Evolutionary conservation across 768 basidiomycete genomes (phyloP).

Genomic region (Suillus variegatus): DNA sequence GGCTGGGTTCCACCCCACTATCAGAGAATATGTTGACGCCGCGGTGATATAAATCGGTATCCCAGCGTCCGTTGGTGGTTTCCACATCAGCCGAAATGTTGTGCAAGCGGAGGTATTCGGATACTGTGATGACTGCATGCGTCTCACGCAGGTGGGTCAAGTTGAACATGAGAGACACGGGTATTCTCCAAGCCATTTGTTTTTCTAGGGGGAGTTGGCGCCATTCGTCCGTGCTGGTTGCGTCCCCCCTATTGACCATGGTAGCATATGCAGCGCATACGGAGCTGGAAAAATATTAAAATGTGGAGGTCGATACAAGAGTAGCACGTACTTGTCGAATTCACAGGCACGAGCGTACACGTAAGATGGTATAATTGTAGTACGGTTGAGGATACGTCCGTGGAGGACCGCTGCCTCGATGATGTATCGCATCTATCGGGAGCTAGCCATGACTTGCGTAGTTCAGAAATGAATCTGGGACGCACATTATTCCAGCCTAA

Average conservation of each 20-base stretch:
- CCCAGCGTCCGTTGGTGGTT: conserved; percentile 39
- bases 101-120: conserved; percentile 46
- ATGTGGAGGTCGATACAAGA: neutral
- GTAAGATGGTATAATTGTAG: conserved; percentile 45
- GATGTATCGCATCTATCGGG: conserved; percentile 48
- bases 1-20: conserved; percentile 20
- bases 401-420: conserved; percentile 47
- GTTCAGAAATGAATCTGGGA: neutral
- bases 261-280: conserved; percentile 42
- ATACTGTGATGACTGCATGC: conserved; percentile 39
- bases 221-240: conserved; percentile 41
- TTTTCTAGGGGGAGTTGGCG: conserved; percentile 36
- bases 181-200: conserved; percentile 38
- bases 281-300: conserved; percentile 17
- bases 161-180: conserved; percentile 44
- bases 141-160: conserved; percentile 37
- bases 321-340: conserved; percentile 27
- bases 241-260: conserved; percentile 50
- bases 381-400: conserved; percentile 43
- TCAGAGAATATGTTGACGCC: conserved; percentile 12
- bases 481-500: conserved; percentile 53
- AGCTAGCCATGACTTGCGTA: neutral
- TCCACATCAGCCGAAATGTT: conserved; percentile 34
- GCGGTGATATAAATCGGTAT: conserved; percentile 35
- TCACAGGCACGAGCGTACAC: conserved; percentile 50